phyloP scores from a whole-genome alignment of 2,329 filamentous ascomycete genomes.

The Pseudodiploospora longispora region DNA sequence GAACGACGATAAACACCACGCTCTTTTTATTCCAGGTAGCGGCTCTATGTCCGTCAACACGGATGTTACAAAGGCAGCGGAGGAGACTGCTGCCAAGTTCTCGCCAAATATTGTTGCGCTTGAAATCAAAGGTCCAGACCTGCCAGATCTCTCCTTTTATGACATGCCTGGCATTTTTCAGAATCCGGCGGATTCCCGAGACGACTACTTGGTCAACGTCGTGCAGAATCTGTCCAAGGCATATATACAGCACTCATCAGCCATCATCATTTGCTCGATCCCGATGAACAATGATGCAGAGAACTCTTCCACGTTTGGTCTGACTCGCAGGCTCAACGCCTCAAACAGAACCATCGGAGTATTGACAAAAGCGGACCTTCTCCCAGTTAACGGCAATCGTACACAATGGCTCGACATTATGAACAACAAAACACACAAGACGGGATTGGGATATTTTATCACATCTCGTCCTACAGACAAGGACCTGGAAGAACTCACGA shows the following conservation, averaged over 20 bases:
- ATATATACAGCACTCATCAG: conserved; percentile 61
- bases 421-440: conserved; percentile 47
- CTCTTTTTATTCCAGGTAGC: conserved; percentile 46
- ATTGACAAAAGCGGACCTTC: conserved; percentile 75
- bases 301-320: conserved; percentile 61
- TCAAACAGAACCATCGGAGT: conserved; percentile 60
- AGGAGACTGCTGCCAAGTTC: conserved; percentile 54
- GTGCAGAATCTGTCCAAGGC: conserved; percentile 62
- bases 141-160: conserved; percentile 73
- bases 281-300: conserved; percentile 73
- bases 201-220: conserved; percentile 62
- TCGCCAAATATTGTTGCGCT: conserved; percentile 75
- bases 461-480: conserved; percentile 59
- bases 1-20: conserved; percentile 51
- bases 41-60: conserved; percentile 31
- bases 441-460: conserved; percentile 72
- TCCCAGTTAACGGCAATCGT: conserved; percentile 42
- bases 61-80: conserved; percentile 26
- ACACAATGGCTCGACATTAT: conserved; percentile 58
- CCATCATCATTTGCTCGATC: conserved; percentile 69
- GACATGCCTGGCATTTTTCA: conserved; percentile 80
- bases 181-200: conserved; percentile 53
- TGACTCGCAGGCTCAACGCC: conserved; percentile 52
- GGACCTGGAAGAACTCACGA: conserved; percentile 41
- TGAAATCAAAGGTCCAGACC: conserved; percentile 61